Evolutionary conservation across 2,329 filamentous ascomycete species (phyloP), one percentile per base, ranked within the genome.

Genomic region (Triangularia setosa): DNA sequence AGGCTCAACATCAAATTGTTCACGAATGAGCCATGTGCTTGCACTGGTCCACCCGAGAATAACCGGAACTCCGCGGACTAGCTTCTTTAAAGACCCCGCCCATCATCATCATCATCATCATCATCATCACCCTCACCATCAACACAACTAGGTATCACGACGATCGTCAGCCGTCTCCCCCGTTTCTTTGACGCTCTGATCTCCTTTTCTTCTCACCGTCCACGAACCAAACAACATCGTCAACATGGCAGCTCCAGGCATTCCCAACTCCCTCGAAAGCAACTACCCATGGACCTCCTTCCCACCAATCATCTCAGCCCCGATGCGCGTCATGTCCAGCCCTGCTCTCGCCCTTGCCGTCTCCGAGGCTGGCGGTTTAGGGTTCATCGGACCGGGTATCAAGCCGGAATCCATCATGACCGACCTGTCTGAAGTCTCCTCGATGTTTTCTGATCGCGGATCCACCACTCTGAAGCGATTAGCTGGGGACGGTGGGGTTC

Each of bases 361-460:
- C 14, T 87, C 88, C 62, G 89, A 89, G 68, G 88, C 90, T 6
- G 90, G 91, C 18, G 91, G 90, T 0, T 80, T 92, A 1, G 84
- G 80, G 11, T 82, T 82, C 68, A 75, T 82, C 55, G 80, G 77
- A 1, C 77, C 76, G 0, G 77, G 70, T 9, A 72, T 68, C 2
- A 77, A 75, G n/a, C 69, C 79, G 0, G 69, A 73, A 9, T 73
- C 73, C 33, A 73, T 72, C 0, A 63, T 66, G 2, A 66, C 61
- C 14, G 75, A 79, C 40, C 69, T 79, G 3, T 72, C 72, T n/a
- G 69, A 14, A 60, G 71, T 40, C 55, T 71, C 25, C 53, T 73
- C 18, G 11, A 70, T 54, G 12, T 61, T 35, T 33, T 67, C 40
- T 9, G 7, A 48, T n/a, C 40, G 40, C 4, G 40, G n/a, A 2